A percentile compares a stretch with the other conserved stretches of the same genome.
Conservation (phyloP, 225 moss, liverwort and hornwort genomes). For the Lunularia cruciata region DNA sequence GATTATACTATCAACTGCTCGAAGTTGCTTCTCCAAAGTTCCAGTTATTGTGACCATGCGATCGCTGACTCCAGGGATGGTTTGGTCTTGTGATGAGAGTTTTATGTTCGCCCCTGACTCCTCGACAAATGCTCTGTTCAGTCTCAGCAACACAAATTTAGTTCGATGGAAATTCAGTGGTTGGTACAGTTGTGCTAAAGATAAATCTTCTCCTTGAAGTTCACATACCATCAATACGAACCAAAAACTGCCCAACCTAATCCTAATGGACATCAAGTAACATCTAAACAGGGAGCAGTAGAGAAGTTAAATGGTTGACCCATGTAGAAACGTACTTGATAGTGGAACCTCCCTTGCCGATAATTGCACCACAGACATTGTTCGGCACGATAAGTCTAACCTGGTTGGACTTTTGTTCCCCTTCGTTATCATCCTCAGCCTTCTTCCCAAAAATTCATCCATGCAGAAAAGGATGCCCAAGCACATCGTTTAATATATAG, state of each 20-base stretch:
- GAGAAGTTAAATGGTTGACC: neutral
- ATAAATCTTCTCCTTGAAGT: too few relatives aligned
- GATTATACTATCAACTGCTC: conserved; percentile 52
- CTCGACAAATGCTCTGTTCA: conserved; percentile 48
- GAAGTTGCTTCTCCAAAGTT: conserved; percentile 49
- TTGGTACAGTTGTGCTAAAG: too few relatives aligned
- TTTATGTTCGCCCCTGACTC: conserved; percentile 55
- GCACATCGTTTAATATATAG: too few relatives aligned
- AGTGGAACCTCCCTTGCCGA: conserved; percentile 59
- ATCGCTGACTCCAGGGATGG: conserved; percentile 45
- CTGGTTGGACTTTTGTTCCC: conserved; percentile 47
- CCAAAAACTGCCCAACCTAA: too few relatives aligned
- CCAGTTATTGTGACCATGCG: conserved; percentile 54
- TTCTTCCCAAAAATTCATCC: conserved; percentile 14
- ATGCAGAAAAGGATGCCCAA: too few relatives aligned
- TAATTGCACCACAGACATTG: conserved; percentile 60
- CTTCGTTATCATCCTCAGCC: conserved; percentile 47
- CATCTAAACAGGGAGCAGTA: too few relatives aligned
- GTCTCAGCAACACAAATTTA: neutral
- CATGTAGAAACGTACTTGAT: conserved; percentile 62
- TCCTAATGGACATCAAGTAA: too few relatives aligned
- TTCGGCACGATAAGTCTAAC: conserved; percentile 54
- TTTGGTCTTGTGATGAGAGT: conserved; percentile 53
- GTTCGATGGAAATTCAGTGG: too few relatives aligned
- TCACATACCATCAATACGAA: too few relatives aligned